Evolutionary conservation across 2,329 filamentous ascomycete species (phyloP), one percentile per base, ranked within the genome.

Genomic region (Botrytis aclada): DNA sequence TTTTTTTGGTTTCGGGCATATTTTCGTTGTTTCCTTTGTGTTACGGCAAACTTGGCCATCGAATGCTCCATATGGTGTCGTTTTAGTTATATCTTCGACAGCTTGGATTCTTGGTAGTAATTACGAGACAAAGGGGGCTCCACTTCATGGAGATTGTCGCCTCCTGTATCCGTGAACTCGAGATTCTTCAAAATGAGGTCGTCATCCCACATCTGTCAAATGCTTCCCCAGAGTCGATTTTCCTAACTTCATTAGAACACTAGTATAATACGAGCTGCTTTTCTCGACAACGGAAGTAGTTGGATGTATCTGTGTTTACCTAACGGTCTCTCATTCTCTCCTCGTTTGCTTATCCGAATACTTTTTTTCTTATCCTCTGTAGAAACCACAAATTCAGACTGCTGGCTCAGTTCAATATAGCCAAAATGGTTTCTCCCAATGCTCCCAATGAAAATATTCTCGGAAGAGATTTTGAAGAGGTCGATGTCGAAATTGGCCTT

Each of bases 11-110:
- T 72, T 72, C 70, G 70, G 64, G 39, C 37, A 47, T 60, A 39
- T 37, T 32, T 69, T 72, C 34, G 37, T 54, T 56, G 71, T 69
- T 72, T 72, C 71, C 64, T 61, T 32, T 72, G 39, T 72, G 71
- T 69, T 69, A 54, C 64, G 64, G n/a, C 64, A 37, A 34, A 69
- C 71, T 72, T 69, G 71, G 71, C 71, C 37, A 43, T 69, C 4
- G 18, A 61, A 34, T 25, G 25, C 43, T 41, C 47, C 56, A 72
- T 72, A 25, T 62, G 32, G 56, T 63, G n/a, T 54, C 45, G 64
- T 72, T 72, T 69, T 37, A 69, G 32, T 62, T 69, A 41, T 51
- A 34, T 32, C 41, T 32, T 60, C 43, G 22, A 72, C 43, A 67
- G 65, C 62, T 58, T 72, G 34, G 41, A n/a, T 39, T 60, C 70